Conservation (phyloP, 805 yeast genomes). For the Wickerhamiella vanderwaltii region DNA sequence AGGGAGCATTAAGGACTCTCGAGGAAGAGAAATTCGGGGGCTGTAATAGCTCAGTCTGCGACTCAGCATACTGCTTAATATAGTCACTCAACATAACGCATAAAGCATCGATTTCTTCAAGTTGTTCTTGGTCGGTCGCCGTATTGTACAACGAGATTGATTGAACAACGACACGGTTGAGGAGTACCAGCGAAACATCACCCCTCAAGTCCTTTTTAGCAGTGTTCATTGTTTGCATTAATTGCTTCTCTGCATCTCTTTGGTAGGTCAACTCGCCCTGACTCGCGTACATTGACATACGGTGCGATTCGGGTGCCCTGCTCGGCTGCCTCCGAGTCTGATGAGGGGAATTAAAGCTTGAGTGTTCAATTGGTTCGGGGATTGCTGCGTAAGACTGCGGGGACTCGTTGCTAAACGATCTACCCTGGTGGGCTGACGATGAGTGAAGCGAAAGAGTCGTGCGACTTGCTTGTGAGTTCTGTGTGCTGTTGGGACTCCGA, state of each 20-base stretch:
- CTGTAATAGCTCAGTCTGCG: background rate
- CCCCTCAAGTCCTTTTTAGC: conserved; percentile 15
- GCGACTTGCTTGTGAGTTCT: background rate
- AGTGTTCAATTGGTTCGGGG: background rate
- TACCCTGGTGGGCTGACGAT: background rate
- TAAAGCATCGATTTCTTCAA: conserved; percentile 5
- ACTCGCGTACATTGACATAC: conserved; percentile 2
- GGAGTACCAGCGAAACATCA: conserved; percentile 18
- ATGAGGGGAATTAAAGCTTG: background rate
- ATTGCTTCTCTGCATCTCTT: conserved; percentile 20
- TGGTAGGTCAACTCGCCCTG: conserved; percentile 15
- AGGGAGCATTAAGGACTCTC: no score
- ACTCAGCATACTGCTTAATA: background rate
- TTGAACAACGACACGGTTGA: conserved; percentile 20
- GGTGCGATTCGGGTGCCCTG: conserved; percentile 3
- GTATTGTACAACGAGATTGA: conserved; percentile 17
- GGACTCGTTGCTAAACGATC: background rate
- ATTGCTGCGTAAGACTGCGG: background rate
- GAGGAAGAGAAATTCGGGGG: no score
- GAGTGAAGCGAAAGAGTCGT: background rate
- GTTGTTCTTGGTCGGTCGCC: background rate
- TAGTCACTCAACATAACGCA: conserved; percentile 8
- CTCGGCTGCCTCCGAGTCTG: background rate
- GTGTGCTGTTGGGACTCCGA: conserved; percentile 7
- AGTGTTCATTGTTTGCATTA: conserved; percentile 16